phyloP scores from a whole-genome alignment of 2,329 filamentous ascomycete species.

The Cryphonectria radicalis region DNA sequence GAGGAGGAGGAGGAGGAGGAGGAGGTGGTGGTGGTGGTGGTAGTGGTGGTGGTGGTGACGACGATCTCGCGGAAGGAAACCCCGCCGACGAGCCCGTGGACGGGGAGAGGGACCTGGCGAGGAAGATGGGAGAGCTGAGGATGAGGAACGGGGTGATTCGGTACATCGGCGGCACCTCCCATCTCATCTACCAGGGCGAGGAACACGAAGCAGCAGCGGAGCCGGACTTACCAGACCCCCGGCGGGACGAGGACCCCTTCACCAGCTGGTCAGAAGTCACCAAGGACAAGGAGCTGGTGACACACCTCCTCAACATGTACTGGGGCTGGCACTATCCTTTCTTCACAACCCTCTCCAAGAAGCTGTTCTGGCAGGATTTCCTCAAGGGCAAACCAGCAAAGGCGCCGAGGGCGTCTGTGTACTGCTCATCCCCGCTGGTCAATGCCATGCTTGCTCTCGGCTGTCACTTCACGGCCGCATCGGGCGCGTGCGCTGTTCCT shows the following conservation, averaged over 20 bases:
- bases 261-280: conserved; percentile 90
- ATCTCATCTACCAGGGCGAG: conserved; percentile 79
- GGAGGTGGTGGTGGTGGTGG: conserved; percentile 37
- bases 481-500: conserved; percentile 71
- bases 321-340: conserved; percentile 98
- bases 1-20: conserved; percentile 40
- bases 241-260: conserved; percentile 68
- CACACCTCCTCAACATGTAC: conserved; percentile 94
- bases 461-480: conserved; percentile 85
- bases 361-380: conserved; percentile 86
- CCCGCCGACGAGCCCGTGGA: conserved; percentile 48
- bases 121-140: conserved; percentile 90
- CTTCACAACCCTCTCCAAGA: conserved; percentile 88
- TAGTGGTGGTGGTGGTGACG: conserved; percentile 41
- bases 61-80: conserved; percentile 46
- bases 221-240: conserved; percentile 50
- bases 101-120: conserved; percentile 79
- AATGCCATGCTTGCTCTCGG: conserved; percentile 93
- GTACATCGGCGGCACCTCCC: conserved; percentile 93
- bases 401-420: conserved; percentile 61
- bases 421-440: conserved; percentile 88
- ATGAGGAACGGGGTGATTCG: conserved; percentile 86
- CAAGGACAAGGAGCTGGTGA: conserved; percentile 74
- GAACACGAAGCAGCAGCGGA: conserved; percentile 46
- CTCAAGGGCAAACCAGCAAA: conserved; percentile 66